These are phyloP conservation scores for Platanus orientalis DNA, from an alignment of 164 flowering plant species.

Conservation along the genomic window DNA sequence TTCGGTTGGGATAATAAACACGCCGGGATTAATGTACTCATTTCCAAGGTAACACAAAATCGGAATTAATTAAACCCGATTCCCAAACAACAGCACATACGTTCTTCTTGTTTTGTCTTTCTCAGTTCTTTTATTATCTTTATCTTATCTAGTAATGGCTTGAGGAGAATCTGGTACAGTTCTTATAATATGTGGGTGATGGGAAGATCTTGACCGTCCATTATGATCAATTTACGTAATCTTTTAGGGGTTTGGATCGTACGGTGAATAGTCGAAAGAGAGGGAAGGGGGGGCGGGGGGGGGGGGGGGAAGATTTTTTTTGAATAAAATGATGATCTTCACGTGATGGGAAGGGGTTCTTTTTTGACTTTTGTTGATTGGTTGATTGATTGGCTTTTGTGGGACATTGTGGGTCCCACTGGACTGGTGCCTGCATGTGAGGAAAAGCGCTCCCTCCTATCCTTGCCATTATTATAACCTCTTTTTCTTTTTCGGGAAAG, in stretches of 20 bases:
- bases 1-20: slow-evolving; percentile 99
- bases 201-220: no score
- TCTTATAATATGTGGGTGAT: not conserved
- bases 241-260: no score
- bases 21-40: slow-evolving; percentile 93
- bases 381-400: no score
- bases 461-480: not conserved
- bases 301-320: no score
- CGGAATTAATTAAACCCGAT: not conserved
- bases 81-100: no score
- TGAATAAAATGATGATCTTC: not conserved
- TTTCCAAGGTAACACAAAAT: slow-evolving; percentile 61
- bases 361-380: slow-evolving; percentile 9
- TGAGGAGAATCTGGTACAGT: not conserved
- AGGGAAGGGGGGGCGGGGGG: not conserved
- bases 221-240: no score
- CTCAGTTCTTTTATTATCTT: not conserved
- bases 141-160: not conserved
- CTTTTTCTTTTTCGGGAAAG: not conserved
- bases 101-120: no score
- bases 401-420: slow-evolving; percentile 4
- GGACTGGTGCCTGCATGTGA: slow-evolving; percentile 6
- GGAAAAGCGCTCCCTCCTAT: not conserved
- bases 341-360: slow-evolving; percentile 1
- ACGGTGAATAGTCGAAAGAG: not conserved